Evolutionary conservation across 805 yeast species (phyloP).

Genomic region (Phaffomyces thermotolerans): DNA sequence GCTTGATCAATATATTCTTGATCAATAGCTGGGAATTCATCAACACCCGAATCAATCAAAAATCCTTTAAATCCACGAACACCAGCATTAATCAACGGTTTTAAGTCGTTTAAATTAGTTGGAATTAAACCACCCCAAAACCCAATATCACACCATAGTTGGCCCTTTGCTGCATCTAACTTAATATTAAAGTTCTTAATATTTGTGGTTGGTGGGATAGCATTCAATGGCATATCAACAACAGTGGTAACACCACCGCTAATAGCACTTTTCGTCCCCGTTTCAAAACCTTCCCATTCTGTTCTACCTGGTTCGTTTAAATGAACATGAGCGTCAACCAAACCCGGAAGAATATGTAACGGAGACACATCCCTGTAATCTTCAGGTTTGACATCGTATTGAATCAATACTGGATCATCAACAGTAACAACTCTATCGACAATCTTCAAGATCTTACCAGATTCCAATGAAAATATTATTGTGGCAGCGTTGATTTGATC

Average conservation of each 20-base stretch:
- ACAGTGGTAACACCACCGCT: constrained; percentile 96
- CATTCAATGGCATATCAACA: constrained; percentile 92
- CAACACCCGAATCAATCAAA: constrained; percentile 91
- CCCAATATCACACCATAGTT: constrained; percentile 89
- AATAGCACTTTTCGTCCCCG: constrained; percentile 92
- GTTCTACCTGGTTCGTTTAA: constrained; percentile 97
- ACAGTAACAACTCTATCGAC: constrained; percentile 29
- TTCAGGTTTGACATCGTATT: constrained; percentile 36
- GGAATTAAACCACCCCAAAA: constrained; percentile 97
- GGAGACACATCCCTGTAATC: constrained; percentile 54
- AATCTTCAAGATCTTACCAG: constrained; percentile 57
- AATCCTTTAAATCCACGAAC: constrained; percentile 94
- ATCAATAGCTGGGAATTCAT: constrained; percentile 82
- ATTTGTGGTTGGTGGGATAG: constrained; percentile 92
- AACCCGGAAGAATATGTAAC: constrained; percentile 71
- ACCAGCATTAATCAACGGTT: constrained; percentile 75
- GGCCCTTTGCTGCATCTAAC: constrained; percentile 68
- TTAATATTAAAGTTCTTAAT: constrained; percentile 68
- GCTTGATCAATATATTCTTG: constrained; percentile 61
- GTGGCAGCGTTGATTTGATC: constrained; percentile 51
- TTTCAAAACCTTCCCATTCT: constrained; percentile 97
- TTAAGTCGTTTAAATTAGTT: constrained; percentile 56
- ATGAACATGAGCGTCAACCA: constrained; percentile 92
- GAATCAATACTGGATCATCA: constrained; percentile 33
- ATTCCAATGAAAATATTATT: constrained; percentile 46